phyloP scores from a whole-genome alignment of 306 rosid species.

The Potentilla sterilis region DNA sequence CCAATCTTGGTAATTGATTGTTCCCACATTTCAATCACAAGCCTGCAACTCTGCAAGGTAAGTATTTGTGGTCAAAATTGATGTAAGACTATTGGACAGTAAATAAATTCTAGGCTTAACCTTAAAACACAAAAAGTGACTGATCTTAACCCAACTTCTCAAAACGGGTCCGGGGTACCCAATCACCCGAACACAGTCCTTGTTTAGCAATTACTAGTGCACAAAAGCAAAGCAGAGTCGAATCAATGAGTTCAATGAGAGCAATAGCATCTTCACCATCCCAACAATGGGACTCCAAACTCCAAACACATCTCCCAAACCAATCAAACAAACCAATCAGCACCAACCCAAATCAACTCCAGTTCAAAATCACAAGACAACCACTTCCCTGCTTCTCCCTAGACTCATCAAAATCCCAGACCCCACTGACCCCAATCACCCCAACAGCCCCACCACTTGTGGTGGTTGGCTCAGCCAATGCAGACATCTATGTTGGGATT shows the following conservation, averaged over 20 bases:
- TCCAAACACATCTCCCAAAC: conserved; percentile 27
- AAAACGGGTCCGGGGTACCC: too few species aligned
- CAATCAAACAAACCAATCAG: conserved; percentile 6
- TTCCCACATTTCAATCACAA: too few species aligned
- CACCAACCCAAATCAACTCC: conserved; percentile 33
- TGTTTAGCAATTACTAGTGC: too few species aligned
- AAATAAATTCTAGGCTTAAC: too few species aligned
- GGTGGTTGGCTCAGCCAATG: conserved; percentile 89
- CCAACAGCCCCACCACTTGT: conserved; percentile 45
- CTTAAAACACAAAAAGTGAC: neutral
- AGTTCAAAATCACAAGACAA: conserved; percentile 36
- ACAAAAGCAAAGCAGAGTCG: neutral
- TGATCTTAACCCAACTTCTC: neutral
- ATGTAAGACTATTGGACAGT: too few species aligned
- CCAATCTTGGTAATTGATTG: too few species aligned
- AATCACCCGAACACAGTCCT: too few species aligned
- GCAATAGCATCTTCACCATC: conserved; percentile 38
- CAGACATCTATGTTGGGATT: conserved; percentile 82
- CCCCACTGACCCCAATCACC: conserved; percentile 27
- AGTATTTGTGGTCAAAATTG: too few species aligned
- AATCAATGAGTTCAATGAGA: conserved; percentile 29
- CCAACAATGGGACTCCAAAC: conserved; percentile 25
- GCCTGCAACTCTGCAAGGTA: too few species aligned
- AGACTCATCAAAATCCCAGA: conserved; percentile 30
- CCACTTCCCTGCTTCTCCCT: conserved; percentile 37